phyloP scores from a whole-genome alignment of 768 basidiomycete genomes.

The Phlebiopsis gigantea region DNA sequence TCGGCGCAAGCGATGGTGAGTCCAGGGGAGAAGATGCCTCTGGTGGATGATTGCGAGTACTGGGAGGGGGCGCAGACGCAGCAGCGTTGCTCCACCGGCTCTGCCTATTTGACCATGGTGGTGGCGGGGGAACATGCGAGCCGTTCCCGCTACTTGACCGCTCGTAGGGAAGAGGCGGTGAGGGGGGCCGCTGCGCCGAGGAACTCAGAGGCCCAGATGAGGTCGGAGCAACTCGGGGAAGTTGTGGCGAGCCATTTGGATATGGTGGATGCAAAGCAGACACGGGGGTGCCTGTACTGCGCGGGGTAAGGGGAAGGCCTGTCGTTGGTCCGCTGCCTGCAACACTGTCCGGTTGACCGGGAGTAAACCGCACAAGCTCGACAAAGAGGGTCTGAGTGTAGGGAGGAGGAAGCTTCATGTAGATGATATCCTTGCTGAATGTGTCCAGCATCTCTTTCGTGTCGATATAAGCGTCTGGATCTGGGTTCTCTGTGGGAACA shows the following conservation, averaged over 20 bases:
- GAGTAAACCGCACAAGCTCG: slow-evolving; percentile 62
- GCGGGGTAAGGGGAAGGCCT: background rate
- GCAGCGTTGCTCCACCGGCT: slow-evolving; percentile 27
- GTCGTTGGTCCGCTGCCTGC: slow-evolving; percentile 2
- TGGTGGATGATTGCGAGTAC: slow-evolving; percentile 16
- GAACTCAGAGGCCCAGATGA: background rate
- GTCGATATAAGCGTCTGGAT: slow-evolving; percentile 62
- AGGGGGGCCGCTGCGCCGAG: slow-evolving; percentile 3
- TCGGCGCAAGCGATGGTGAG: slow-evolving; percentile 19
- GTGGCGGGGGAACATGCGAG: slow-evolving; percentile 30
- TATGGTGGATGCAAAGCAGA: slow-evolving; percentile 10
- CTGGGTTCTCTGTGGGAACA: slow-evolving; percentile 35
- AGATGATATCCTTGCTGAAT: slow-evolving; percentile 67
- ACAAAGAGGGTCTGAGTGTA: slow-evolving; percentile 67
- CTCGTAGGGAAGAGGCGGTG: slow-evolving; percentile 36
- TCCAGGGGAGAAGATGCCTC: slow-evolving; percentile 9
- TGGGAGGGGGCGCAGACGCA: slow-evolving; percentile 23
- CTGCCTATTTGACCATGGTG: slow-evolving; percentile 26
- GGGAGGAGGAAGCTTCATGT: slow-evolving; percentile 60
- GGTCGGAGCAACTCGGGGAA: slow-evolving; percentile 4
- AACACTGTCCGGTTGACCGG: slow-evolving; percentile 44
- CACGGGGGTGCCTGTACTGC: slow-evolving; percentile 13
- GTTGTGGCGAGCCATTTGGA: slow-evolving; percentile 1
- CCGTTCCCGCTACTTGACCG: slow-evolving; percentile 21
- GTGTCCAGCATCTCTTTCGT: slow-evolving; percentile 69